Evolutionary conservation across 2,329 filamentous ascomycete species (phyloP), one percentile per base, ranked within the genome.

Genomic region (Zasmidium citrigriseum): DNA sequence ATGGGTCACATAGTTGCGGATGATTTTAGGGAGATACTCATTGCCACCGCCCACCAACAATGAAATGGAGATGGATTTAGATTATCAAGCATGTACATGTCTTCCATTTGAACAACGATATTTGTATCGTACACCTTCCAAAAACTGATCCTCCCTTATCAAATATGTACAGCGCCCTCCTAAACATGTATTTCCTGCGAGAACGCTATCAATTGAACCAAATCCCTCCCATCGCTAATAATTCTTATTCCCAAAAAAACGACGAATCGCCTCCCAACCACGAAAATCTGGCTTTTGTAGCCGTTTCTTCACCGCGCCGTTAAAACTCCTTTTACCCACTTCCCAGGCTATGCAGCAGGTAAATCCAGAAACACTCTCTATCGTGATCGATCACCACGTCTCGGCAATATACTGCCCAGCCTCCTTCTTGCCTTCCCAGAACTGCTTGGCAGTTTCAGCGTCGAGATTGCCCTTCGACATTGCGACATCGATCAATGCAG

Each of bases 341-440:
- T n/a, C n/a, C n/a, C n/a, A n/a, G n/a, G n/a, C n/a, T n/a, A n/a
- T n/a, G n/a, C n/a, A n/a, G n/a, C n/a, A n/a, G n/a, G n/a, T n/a
- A n/a, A n/a, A n/a, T n/a, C n/a, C n/a, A n/a, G n/a, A n/a, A n/a
- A 49, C n/a, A 3, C 4, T 12, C 44, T 23, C 21, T 3, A 22
- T 9, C 16, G 18, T 18, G 21, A 38, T 18, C n/a, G 12, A 3
- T 29, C 51, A 73, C 71, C 72, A 74, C 16, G 71, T 74, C 66
- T 73, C 93, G 59, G 93, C 91, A 82, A 97, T 96, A 74, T 97
- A 99, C 78, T 97, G 93, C 3, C 93, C 93, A 23, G 87, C 91
- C 66, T 92, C 89, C 80, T 89, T 93, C 86, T 98, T 98, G 68
- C 90, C 82, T 47, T 87, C 80, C 95, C 95, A 98, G 74, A 97